These are phyloP conservation scores for Corymbia citriodora DNA, from an alignment of 441 rosid genomes.

Conservation along the genomic window DNA sequence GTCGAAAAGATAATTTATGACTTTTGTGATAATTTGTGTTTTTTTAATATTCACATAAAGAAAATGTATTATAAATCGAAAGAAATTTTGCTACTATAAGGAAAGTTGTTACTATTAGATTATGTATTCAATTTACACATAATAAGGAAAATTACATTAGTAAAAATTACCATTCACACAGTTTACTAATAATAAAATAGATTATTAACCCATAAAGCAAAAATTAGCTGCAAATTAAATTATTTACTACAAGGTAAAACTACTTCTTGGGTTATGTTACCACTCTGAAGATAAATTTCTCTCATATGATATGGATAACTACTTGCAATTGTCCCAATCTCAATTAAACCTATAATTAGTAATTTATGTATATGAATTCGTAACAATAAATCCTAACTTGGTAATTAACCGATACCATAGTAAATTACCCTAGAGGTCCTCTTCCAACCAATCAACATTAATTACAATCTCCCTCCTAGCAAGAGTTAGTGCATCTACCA, in stretches of 20 bases:
- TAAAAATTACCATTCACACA: background rate
- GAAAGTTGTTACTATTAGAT: background rate
- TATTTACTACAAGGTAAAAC: background rate
- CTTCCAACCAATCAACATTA: background rate
- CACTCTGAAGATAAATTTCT: background rate
- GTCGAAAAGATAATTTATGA: background rate
- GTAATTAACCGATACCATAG: background rate
- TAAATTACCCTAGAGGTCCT: background rate
- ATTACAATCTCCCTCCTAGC: background rate
- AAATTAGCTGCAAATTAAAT: background rate
- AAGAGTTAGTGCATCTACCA: background rate
- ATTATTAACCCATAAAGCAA: background rate
- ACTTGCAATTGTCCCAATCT: background rate
- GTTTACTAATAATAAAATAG: background rate
- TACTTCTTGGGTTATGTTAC: background rate
- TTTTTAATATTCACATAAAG: background rate
- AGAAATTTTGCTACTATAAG: background rate
- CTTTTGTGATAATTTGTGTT: background rate
- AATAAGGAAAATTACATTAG: background rate
- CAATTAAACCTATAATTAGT: background rate
- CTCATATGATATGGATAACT: background rate
- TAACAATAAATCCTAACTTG: background rate
- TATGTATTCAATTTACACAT: background rate
- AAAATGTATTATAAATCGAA: background rate
- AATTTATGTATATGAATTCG: background rate